Evolutionary conservation across 345 rosid genomes (phyloP).

Genomic region (Eucalyptus marginata): DNA sequence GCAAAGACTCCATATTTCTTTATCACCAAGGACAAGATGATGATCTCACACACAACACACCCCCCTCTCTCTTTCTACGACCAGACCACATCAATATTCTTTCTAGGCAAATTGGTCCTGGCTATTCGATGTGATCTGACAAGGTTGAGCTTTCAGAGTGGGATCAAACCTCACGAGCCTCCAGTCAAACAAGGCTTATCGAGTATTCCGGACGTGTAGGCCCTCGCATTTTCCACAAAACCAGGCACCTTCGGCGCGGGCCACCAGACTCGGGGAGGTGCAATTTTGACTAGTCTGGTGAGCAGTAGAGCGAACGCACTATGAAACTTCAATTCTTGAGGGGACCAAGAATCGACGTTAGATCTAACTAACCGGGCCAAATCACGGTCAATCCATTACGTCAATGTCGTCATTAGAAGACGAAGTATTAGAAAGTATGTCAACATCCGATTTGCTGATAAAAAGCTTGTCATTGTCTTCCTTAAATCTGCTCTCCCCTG

Average conservation of each 20-base stretch:
- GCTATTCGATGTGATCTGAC: background rate
- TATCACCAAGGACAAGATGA: background rate
- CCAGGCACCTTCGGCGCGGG: background rate
- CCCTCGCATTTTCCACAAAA: background rate
- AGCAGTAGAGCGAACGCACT: background rate
- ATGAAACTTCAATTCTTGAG: background rate
- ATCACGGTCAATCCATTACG: background rate
- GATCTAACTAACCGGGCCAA: background rate
- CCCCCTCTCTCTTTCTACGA: background rate
- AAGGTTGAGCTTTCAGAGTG: background rate
- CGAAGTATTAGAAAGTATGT: background rate
- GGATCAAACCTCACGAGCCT: background rate
- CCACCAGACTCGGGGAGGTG: background rate
- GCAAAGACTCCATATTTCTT: background rate
- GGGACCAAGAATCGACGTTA: background rate
- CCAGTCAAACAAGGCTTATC: background rate
- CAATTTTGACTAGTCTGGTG: background rate
- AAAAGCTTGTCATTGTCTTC: background rate
- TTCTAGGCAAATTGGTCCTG: background rate
- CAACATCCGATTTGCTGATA: background rate
- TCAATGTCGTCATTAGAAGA: background rate
- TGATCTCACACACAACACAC: background rate
- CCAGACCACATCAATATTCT: background rate
- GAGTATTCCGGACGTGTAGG: background rate
- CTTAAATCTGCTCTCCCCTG: background rate